Conservation (phyloP, 768 basidiomycete genomes). For the Melanogaster broomeanus region DNA sequence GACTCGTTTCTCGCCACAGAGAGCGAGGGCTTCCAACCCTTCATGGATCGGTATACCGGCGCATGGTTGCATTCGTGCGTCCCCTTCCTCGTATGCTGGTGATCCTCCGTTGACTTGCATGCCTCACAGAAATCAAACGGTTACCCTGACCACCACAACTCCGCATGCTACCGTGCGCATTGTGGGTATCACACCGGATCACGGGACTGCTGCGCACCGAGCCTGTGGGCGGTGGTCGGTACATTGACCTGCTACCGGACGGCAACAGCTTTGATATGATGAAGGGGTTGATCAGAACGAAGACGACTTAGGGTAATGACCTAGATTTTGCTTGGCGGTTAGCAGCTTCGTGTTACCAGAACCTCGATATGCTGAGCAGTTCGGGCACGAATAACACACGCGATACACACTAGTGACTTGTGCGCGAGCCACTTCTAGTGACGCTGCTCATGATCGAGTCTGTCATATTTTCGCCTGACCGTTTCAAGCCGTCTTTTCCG, state of each 20-base stretch:
- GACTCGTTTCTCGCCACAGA: constrained; percentile 52
- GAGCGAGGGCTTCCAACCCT: constrained; percentile 72
- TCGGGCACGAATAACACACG: too few relatives aligned
- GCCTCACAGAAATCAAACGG: constrained; percentile 66
- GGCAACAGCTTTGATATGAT: constrained; percentile 97
- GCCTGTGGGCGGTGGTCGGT: constrained; percentile 42
- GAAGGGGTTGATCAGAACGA: constrained; percentile 69
- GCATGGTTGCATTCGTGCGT: constrained; percentile 94
- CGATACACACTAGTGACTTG: too few relatives aligned
- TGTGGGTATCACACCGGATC: constrained; percentile 80
- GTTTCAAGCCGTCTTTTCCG: too few relatives aligned
- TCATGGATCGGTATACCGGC: constrained; percentile 75
- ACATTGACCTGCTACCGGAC: constrained; percentile 93
- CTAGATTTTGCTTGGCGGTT: not conserved
- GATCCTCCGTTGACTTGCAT: constrained; percentile 6
- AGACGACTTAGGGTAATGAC: constrained; percentile 8
- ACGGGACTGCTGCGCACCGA: constrained; percentile 86
- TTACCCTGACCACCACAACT: constrained; percentile 75
- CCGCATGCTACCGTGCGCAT: constrained; percentile 77
- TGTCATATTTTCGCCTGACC: too few relatives aligned
- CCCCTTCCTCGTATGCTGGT: not conserved
- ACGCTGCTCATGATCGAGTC: too few relatives aligned
- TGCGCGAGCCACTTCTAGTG: too few relatives aligned
- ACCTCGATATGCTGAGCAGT: too few relatives aligned
- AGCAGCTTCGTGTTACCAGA: too few relatives aligned